phyloP scores from a whole-genome alignment of 495 filamentous ascomycete genomes.

The Aspergillus homomorphus region DNA sequence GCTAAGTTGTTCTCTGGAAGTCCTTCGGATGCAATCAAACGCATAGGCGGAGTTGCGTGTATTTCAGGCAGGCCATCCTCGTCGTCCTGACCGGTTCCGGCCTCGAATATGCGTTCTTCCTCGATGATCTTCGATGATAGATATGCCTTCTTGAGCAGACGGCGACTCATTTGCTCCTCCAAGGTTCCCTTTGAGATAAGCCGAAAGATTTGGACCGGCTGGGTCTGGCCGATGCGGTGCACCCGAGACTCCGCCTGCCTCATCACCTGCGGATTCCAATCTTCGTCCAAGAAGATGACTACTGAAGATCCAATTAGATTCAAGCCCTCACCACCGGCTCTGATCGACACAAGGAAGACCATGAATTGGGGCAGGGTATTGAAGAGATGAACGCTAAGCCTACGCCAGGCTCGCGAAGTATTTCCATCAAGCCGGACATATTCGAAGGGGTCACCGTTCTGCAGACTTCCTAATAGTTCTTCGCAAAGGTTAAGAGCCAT shows the following conservation, averaged over 20 bases:
- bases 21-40: neutral
- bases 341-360: constrained; percentile 63
- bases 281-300: constrained; percentile 62
- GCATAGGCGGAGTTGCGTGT: neutral
- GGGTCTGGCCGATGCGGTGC: constrained; percentile 58
- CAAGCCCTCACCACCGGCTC: constrained; percentile 62
- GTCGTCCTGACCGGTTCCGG: neutral
- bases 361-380: constrained; percentile 49
- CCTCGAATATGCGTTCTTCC: neutral
- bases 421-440: constrained; percentile 58
- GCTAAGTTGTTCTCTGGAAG: neutral
- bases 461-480: constrained; percentile 51
- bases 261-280: constrained; percentile 66
- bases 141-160: constrained; percentile 66
- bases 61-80: neutral
- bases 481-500: constrained; percentile 58
- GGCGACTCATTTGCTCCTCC: constrained; percentile 61
- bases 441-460: constrained; percentile 46
- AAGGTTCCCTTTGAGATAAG: constrained; percentile 59
- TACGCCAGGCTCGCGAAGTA: constrained; percentile 52
- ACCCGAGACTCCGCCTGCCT: constrained; percentile 59
- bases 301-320: constrained; percentile 59
- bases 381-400: constrained; percentile 58
- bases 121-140: constrained; percentile 61
- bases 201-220: constrained; percentile 57